These are phyloP conservation scores for Kwoniella europaea DNA, from an alignment of 768 basidiomycete genomes.

Conservation along the genomic window DNA sequence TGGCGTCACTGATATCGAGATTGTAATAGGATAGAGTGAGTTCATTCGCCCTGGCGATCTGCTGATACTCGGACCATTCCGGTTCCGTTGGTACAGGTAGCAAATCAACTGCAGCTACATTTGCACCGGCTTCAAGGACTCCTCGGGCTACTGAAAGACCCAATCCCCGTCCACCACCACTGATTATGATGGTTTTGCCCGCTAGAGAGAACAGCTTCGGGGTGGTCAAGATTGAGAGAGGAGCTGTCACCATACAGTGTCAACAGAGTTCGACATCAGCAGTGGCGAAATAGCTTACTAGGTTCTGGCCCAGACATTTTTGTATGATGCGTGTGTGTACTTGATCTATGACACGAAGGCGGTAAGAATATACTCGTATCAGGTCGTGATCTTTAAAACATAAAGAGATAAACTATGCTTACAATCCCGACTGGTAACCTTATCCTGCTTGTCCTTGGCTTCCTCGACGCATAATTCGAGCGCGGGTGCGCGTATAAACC, in stretches of 20 bases:
- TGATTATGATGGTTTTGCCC: slow-evolving; percentile 40
- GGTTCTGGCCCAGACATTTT: neutral
- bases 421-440: too few species aligned
- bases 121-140: slow-evolving; percentile 40
- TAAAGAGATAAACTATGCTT: too few species aligned
- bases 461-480: too few species aligned
- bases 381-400: too few species aligned
- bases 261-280: too few species aligned
- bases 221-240: slow-evolving; percentile 22
- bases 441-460: too few species aligned
- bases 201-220: slow-evolving; percentile 47
- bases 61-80: slow-evolving; percentile 37
- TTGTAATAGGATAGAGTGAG: slow-evolving; percentile 29
- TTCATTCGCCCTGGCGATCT: slow-evolving; percentile 13
- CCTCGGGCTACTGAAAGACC: slow-evolving; percentile 45
- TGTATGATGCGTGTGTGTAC: neutral
- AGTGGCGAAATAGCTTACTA: neutral
- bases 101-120: slow-evolving; percentile 41
- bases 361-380: too few species aligned
- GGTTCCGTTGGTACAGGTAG: slow-evolving; percentile 31
- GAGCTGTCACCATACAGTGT: slow-evolving; percentile 3
- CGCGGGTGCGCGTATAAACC: neutral
- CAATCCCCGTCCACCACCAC: slow-evolving; percentile 50
- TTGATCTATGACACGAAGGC: too few species aligned
- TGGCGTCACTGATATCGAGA: slow-evolving; percentile 36